These are phyloP conservation scores for Papilionanthe hybrid DNA, from an alignment of 116 monocot species.

Conservation along the genomic window DNA sequence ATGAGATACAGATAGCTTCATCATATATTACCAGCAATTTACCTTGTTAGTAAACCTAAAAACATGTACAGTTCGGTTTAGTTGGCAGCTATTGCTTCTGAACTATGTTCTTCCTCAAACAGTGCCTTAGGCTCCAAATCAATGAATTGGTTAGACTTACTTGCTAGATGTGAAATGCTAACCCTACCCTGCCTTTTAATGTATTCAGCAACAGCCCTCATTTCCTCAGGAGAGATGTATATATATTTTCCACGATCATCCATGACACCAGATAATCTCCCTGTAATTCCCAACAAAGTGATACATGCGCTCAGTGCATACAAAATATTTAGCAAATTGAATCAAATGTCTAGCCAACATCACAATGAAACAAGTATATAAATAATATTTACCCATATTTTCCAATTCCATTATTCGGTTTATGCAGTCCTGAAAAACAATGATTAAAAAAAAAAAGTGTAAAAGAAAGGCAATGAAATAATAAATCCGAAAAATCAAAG, in stretches of 20 bases:
- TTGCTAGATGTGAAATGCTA: slow-evolving; percentile 87
- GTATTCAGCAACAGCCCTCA: slow-evolving; percentile 92
- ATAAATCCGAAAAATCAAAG: neutral
- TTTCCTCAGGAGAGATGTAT: slow-evolving; percentile 89
- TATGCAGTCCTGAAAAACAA: slow-evolving; percentile 69
- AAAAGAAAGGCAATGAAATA: neutral
- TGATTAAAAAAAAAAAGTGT: neutral
- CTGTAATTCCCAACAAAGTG: slow-evolving; percentile 18
- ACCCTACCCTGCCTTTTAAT: slow-evolving; percentile 79
- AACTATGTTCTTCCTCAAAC: slow-evolving; percentile 22
- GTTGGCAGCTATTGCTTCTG: slow-evolving; percentile 30
- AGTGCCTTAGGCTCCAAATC: slow-evolving; percentile 74
- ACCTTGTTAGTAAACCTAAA: too few relatives aligned
- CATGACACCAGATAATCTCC: slow-evolving; percentile 91
- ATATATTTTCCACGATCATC: slow-evolving; percentile 96
- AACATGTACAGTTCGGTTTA: neutral
- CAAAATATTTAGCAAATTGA: neutral
- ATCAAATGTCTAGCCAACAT: neutral
- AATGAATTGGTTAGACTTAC: slow-evolving; percentile 92
- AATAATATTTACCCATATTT: slow-evolving; percentile 41
- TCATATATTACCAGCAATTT: too few relatives aligned
- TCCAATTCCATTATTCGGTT: slow-evolving; percentile 75
- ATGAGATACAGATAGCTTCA: neutral
- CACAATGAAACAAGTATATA: neutral
- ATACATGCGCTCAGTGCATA: neutral